A percentile compares a stretch with the other conserved stretches of the same genome.
Evolutionary conservation across 2,329 filamentous ascomycete genomes (phyloP).

Genomic region (Geosmithia morbida): DNA sequence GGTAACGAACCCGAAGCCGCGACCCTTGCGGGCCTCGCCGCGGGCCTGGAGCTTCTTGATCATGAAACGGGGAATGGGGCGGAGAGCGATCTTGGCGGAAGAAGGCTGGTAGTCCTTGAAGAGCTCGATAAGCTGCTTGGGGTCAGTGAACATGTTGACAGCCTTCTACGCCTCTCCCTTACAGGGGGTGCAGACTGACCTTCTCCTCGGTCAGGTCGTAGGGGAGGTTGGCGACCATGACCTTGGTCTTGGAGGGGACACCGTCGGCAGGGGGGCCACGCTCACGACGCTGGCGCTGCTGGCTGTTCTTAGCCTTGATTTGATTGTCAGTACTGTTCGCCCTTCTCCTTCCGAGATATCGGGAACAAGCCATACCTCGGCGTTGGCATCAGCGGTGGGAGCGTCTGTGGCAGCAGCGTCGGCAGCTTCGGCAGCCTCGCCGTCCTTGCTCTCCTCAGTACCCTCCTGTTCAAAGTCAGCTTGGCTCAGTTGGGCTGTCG

Average conservation of each 20-base stretch:
- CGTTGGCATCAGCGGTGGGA: conserved; percentile 28
- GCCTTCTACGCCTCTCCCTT: neutral
- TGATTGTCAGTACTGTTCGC: conserved; percentile 39
- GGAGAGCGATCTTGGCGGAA: conserved; percentile 96
- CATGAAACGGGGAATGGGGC: conserved; percentile 98
- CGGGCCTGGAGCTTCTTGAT: conserved; percentile 99
- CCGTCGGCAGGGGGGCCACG: conserved; percentile 95
- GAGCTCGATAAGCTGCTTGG: conserved; percentile 78
- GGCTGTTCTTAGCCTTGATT: conserved; percentile 29
- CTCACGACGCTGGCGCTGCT: conserved; percentile 51
- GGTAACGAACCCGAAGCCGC: conserved; percentile 97
- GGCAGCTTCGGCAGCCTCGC: conserved; percentile 19
- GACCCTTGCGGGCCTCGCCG: conserved; percentile 95
- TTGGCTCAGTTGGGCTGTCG: neutral
- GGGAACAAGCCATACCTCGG: conserved; percentile 43
- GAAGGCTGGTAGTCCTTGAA: conserved; percentile 85
- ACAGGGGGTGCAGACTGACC: conserved; percentile 33
- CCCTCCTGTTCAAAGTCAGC: conserved; percentile 11
- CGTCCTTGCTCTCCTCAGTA: conserved; percentile 32
- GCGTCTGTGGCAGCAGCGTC: conserved; percentile 29
- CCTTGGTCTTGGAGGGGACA: conserved; percentile 97
- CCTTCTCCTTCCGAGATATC: conserved; percentile 42
- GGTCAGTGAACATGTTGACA: conserved; percentile 4
- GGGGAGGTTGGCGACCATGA: conserved; percentile 98
- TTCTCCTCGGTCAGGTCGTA: conserved; percentile 97